A percentile compares a stretch with the other conserved stretches of the same genome.
Evolutionary conservation across 257 asterid genomes (phyloP).

Genomic region (Solanum tacnaense): DNA sequence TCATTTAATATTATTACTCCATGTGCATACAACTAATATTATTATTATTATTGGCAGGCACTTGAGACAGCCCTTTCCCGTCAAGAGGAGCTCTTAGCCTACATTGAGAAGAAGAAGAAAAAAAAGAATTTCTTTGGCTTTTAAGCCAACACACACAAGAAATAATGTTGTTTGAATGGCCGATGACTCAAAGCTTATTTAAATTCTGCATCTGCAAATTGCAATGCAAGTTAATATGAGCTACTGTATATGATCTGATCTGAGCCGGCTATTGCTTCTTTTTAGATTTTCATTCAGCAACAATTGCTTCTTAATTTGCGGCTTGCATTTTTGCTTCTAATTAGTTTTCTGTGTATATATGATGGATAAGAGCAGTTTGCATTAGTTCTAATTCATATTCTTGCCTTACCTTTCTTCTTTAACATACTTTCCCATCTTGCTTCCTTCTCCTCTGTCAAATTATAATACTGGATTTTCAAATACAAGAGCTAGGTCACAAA

Average conservation of each 20-base stretch:
- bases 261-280: not conserved
- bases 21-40: too few species aligned
- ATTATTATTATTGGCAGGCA: conserved; percentile 26
- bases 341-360: not conserved
- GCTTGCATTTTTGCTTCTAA: not conserved
- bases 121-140: conserved; percentile 85
- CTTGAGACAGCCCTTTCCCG: conserved; percentile 55
- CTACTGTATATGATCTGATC: not conserved
- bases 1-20: too few species aligned
- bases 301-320: not conserved
- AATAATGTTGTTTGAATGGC: conserved; percentile 5
- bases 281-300: not conserved
- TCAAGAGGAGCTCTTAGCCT: conserved; percentile 70
- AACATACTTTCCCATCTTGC: not conserved
- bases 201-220: not conserved
- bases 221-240: not conserved
- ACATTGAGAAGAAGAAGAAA: conserved; percentile 82
- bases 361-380: not conserved
- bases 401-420: not conserved
- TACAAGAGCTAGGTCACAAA: not conserved
- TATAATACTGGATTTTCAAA: not conserved
- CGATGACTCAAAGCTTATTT: not conserved
- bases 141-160: conserved; percentile 7
- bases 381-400: not conserved
- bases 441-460: not conserved